Conservation (phyloP, 2,329 filamentous ascomycete species). For the Colletotrichum camelliae region DNA sequence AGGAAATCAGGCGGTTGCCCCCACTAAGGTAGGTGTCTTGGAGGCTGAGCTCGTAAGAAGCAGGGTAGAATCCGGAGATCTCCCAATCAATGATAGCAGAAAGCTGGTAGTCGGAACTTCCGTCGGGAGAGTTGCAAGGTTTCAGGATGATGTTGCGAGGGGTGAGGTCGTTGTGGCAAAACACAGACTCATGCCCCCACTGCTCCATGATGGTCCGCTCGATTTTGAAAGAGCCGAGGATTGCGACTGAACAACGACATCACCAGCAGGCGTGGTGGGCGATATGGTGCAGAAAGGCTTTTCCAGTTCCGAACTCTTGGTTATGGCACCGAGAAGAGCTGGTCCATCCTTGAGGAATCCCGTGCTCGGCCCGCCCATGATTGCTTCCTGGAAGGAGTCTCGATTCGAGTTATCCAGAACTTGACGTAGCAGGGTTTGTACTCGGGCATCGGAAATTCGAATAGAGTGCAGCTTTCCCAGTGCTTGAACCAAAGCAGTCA, state of each 20-base stretch:
- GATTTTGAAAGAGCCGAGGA: background rate
- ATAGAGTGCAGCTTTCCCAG: background rate
- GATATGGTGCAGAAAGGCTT: background rate
- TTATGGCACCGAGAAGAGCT: background rate
- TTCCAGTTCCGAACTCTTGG: background rate
- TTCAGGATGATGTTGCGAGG: background rate
- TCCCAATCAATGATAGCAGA: background rate
- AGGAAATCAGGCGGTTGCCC: background rate
- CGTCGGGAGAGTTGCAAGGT: background rate
- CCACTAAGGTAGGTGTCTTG: background rate
- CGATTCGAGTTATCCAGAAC: no score
- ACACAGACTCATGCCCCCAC: background rate
- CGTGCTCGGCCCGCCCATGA: background rate
- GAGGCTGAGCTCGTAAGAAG: background rate
- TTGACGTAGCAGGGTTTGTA: background rate
- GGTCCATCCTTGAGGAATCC: background rate
- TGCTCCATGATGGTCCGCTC: background rate
- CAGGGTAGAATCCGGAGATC: background rate
- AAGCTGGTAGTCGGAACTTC: background rate
- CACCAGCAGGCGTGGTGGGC: background rate
- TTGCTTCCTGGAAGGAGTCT: background rate
- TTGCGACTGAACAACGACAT: background rate
- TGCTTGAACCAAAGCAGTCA: background rate
- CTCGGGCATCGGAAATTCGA: background rate
- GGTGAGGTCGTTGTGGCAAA: conserved; percentile 2